A percentile compares a stretch with the other conserved stretches of the same genome.
Conservation (phyloP, 495 filamentous ascomycete species). For the Aspergillus carlsbadensis region DNA sequence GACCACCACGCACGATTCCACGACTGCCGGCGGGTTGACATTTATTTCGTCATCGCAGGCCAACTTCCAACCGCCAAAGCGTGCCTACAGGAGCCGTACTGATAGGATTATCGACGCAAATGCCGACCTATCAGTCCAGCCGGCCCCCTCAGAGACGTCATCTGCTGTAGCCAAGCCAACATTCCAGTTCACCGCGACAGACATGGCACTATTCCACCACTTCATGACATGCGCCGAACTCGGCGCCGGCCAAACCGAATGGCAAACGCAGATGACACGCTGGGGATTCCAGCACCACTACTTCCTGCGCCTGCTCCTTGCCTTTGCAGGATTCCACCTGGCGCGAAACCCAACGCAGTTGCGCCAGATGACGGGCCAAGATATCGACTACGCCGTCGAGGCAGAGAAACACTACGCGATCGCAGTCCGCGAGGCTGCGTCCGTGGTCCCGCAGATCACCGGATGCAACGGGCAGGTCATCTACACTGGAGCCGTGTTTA, state of each 20-base stretch:
- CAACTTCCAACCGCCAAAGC: constrained; percentile 10
- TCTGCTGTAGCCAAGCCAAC: background rate
- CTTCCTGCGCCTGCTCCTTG: constrained; percentile 12
- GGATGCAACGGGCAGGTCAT: constrained; percentile 1
- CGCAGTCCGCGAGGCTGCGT: background rate
- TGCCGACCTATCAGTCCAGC: too few species aligned
- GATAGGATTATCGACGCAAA: background rate
- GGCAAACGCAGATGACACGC: constrained; percentile 2
- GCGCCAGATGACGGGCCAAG: background rate
- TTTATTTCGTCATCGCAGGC: constrained; percentile 2
- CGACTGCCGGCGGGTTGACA: background rate
- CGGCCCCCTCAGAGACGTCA: background rate
- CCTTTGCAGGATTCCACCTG: constrained; percentile 14
- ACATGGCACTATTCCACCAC: constrained; percentile 18
- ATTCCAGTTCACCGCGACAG: constrained; percentile 16
- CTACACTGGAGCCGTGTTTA: constrained; percentile 1
- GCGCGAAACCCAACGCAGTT: background rate
- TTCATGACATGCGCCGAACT: constrained; percentile 10
- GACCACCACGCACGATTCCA: too few species aligned
- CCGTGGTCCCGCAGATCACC: background rate
- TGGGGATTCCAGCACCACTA: constrained; percentile 14
- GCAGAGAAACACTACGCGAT: background rate
- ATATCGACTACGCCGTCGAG: background rate
- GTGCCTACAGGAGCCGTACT: background rate
- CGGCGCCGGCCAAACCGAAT: background rate